Conservation (phyloP, 1,284 basidiomycete genomes). For the Neotropicomus parvogracilis region DNA sequence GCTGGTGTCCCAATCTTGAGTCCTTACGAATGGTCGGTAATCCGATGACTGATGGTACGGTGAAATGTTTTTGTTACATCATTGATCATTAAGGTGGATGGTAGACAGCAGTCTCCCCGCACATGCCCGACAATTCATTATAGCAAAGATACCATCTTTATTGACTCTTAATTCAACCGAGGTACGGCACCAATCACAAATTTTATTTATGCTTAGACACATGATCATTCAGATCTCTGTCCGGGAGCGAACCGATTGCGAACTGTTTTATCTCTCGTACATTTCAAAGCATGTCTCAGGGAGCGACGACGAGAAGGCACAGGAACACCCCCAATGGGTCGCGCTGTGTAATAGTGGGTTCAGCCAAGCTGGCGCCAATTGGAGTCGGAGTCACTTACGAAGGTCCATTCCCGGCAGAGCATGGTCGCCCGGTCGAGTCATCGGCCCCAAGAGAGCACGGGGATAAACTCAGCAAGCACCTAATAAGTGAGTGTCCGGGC, state of each 20-base stretch:
- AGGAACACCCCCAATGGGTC: conserved; percentile 60
- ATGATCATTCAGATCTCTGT: conserved; percentile 51
- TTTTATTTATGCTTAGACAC: conserved; percentile 17
- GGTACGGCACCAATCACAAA: conserved; percentile 40
- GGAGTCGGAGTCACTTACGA: conserved; percentile 1
- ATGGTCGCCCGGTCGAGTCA: conserved; percentile 53
- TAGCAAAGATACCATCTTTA: conserved; percentile 71
- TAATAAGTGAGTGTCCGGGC: conserved; percentile 53
- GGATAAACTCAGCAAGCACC: conserved; percentile 56
- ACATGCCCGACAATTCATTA: conserved; percentile 60
- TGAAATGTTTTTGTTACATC: conserved; percentile 5
- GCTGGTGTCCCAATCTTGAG: conserved; percentile 62
- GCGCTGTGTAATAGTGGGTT: conserved; percentile 61
- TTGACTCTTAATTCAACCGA: conserved; percentile 62
- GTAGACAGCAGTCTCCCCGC: conserved; percentile 40
- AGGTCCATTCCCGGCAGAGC: conserved; percentile 41
- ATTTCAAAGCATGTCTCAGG: conserved; percentile 45
- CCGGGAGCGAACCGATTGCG: conserved; percentile 80
- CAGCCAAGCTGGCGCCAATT: background rate
- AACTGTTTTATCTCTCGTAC: conserved; percentile 78
- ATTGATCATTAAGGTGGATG: conserved; percentile 6
- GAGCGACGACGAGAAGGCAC: conserved; percentile 43
- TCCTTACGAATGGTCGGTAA: conserved; percentile 59
- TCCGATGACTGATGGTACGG: conserved; percentile 53
- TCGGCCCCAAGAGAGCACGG: conserved; percentile 32